A percentile compares a stretch with the other conserved stretches of the same genome.
Evolutionary conservation across 805 yeast species (phyloP).

Genomic region (Groenewaldozyma salmanticensis): DNA sequence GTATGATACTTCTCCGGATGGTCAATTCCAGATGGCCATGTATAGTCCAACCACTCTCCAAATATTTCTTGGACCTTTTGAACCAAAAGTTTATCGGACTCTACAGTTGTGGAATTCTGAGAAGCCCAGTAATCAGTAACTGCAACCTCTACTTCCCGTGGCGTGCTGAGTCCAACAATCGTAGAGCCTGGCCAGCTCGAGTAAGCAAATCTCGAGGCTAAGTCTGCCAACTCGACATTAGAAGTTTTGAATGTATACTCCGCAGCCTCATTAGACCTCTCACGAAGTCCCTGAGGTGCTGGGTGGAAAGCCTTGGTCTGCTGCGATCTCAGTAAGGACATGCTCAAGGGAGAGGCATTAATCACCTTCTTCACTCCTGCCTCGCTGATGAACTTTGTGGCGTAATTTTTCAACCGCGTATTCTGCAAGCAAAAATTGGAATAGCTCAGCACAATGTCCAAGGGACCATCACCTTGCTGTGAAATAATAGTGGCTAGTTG

Average conservation of each 20-base stretch:
- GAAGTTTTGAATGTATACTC: constrained; percentile 33
- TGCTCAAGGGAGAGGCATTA: constrained; percentile 79
- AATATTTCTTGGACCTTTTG: constrained; percentile 33
- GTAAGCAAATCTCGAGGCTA: constrained; percentile 71
- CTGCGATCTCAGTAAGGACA: constrained; percentile 70
- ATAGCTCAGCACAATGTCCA: constrained; percentile 73
- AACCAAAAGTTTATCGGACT: constrained; percentile 36
- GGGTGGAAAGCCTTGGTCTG: constrained; percentile 76
- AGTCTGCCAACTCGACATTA: constrained; percentile 63
- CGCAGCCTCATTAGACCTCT: constrained; percentile 36
- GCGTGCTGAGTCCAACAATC: constrained; percentile 66
- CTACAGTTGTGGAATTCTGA: constrained; percentile 27
- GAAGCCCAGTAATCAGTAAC: constrained; percentile 46
- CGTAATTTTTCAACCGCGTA: constrained; percentile 42
- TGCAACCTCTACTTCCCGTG: constrained; percentile 57
- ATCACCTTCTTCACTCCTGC: constrained; percentile 50
- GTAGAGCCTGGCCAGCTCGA: constrained; percentile 45
- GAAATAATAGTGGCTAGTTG: constrained; percentile 35
- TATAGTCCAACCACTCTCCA: constrained; percentile 51
- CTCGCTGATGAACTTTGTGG: constrained; percentile 25
- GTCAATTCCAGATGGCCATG: constrained; percentile 50
- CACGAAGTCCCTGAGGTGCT: constrained; percentile 48
- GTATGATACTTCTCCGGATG: constrained; percentile 7
- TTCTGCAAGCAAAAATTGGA: constrained; percentile 80
- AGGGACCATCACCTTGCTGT: constrained; percentile 39